A percentile compares a stretch with the other conserved stretches of the same genome.
phyloP scores from a whole-genome alignment of 352 stramenopile species.

The Phytophthora palmivora region DNA sequence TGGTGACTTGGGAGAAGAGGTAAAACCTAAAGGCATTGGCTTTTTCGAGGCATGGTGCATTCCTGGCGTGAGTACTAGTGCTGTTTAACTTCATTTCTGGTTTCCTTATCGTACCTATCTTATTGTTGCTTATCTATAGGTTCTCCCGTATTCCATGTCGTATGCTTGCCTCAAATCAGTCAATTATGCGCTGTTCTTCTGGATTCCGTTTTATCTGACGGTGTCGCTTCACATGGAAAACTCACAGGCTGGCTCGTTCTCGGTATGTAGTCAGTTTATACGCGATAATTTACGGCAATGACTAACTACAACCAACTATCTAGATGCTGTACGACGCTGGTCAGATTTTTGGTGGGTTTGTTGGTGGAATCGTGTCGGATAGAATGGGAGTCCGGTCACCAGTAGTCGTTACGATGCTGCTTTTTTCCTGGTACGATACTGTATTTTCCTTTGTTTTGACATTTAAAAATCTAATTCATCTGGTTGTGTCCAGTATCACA shows the following conservation, averaged over 20 bases:
- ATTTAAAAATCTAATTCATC: too few species aligned
- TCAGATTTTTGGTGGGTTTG: slow-evolving; percentile 76
- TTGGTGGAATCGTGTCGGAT: slow-evolving; percentile 76
- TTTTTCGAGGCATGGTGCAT: slow-evolving; percentile 90
- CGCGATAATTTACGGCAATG: too few species aligned
- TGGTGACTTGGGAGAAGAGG: slow-evolving; percentile 33
- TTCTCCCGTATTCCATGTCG: slow-evolving; percentile 95
- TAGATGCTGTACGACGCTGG: slow-evolving; percentile 86
- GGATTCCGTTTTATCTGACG: slow-evolving; percentile 96
- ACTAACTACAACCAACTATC: too few species aligned
- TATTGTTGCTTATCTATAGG: slow-evolving; percentile 53
- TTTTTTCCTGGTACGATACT: slow-evolving; percentile 65
- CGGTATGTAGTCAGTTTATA: too few species aligned
- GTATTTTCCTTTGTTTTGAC: slow-evolving; percentile 7
- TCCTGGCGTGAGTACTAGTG: slow-evolving; percentile 50
- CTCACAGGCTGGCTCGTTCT: slow-evolving; percentile 64
- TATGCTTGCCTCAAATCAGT: slow-evolving; percentile 98
- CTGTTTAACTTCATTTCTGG: neutral
- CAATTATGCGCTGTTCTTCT: slow-evolving; percentile 99
- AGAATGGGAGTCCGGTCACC: slow-evolving; percentile 77
- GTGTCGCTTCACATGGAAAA: slow-evolving; percentile 90
- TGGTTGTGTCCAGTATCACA: slow-evolving; percentile 41
- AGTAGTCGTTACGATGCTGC: slow-evolving; percentile 77
- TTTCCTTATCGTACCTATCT: neutral
- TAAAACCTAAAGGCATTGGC: slow-evolving; percentile 83